A percentile compares a stretch with the other conserved stretches of the same genome.
Conservation (phyloP, 495 filamentous ascomycete genomes). For the Hypoxylon perforatum region DNA sequence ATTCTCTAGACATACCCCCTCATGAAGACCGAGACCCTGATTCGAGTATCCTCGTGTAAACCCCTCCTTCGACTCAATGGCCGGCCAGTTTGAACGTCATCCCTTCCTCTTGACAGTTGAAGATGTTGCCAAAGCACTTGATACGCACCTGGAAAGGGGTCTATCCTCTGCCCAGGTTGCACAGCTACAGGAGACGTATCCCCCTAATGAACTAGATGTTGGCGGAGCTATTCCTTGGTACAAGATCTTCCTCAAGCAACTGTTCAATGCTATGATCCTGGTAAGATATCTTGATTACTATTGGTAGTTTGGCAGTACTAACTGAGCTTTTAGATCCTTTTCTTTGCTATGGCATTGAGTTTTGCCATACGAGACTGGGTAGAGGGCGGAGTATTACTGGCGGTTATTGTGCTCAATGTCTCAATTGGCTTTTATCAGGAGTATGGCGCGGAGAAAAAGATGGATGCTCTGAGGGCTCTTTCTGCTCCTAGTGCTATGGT, state of each 20-base stretch:
- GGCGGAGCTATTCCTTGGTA: slow-evolving; percentile 71
- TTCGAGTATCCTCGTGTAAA: slow-evolving; percentile 22
- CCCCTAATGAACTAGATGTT: slow-evolving; percentile 71
- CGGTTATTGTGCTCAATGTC: slow-evolving; percentile 84
- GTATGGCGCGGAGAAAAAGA: slow-evolving; percentile 86
- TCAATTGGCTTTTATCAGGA: slow-evolving; percentile 84
- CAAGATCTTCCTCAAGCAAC: slow-evolving; percentile 72
- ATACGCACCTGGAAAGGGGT: slow-evolving; percentile 69
- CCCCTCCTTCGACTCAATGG: slow-evolving; percentile 46
- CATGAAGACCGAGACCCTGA: slow-evolving; percentile 22
- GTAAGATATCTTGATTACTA: slow-evolving; percentile 48
- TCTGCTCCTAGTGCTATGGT: slow-evolving; percentile 83
- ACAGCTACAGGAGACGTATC: slow-evolving; percentile 62
- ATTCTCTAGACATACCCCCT: slow-evolving; percentile 4
- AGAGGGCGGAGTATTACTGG: slow-evolving; percentile 84
- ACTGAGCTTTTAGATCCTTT: slow-evolving; percentile 68
- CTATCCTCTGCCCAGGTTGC: slow-evolving; percentile 61
- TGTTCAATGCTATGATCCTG: slow-evolving; percentile 75
- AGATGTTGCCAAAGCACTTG: slow-evolving; percentile 63
- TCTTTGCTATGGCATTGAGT: slow-evolving; percentile 85
- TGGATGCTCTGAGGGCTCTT: slow-evolving; percentile 80
- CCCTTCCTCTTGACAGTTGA: slow-evolving; percentile 63
- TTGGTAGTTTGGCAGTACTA: slow-evolving; percentile 9
- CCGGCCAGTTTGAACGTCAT: slow-evolving; percentile 57
- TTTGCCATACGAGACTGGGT: slow-evolving; percentile 84